Percentiles rank a stretch among this genome's conserved stretches.
Conservation (phyloP, 768 basidiomycete genomes). For the Lentinula aciculospora region DNA sequence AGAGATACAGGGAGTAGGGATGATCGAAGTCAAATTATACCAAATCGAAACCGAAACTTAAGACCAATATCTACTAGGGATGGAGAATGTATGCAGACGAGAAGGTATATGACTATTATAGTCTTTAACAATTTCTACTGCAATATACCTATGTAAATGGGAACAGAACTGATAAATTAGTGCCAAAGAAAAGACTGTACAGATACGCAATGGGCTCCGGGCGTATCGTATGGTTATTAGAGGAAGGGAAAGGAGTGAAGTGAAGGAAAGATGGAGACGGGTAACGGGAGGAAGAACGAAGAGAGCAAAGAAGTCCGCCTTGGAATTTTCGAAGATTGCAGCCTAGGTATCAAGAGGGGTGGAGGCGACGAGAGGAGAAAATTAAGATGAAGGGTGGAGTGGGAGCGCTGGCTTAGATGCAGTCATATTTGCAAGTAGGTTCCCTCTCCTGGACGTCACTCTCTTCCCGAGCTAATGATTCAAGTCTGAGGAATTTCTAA, state of each 20-base stretch:
- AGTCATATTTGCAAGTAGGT: conserved; percentile 3
- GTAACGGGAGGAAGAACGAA: neutral
- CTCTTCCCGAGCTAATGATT: neutral
- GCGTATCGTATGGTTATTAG: neutral
- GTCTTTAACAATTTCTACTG: neutral
- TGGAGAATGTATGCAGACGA: neutral
- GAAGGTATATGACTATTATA: neutral
- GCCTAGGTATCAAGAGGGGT: neutral
- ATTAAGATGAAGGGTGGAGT: neutral
- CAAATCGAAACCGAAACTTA: neutral
- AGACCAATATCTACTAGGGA: neutral
- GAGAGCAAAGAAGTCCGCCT: neutral
- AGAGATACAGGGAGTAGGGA: neutral
- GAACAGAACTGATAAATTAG: neutral
- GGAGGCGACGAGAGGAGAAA: neutral
- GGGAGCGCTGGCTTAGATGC: neutral
- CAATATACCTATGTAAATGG: neutral
- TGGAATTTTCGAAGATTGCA: neutral
- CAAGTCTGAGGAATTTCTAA: neutral
- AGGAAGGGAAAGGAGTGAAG: neutral
- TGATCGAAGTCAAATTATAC: neutral
- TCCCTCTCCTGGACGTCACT: neutral
- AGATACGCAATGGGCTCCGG: no score
- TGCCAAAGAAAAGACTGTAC: neutral
- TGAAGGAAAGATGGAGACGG: neutral